These are phyloP conservation scores for Citrullus colocynthis DNA, from an alignment of 306 rosid genomes.

Conservation along the genomic window DNA sequence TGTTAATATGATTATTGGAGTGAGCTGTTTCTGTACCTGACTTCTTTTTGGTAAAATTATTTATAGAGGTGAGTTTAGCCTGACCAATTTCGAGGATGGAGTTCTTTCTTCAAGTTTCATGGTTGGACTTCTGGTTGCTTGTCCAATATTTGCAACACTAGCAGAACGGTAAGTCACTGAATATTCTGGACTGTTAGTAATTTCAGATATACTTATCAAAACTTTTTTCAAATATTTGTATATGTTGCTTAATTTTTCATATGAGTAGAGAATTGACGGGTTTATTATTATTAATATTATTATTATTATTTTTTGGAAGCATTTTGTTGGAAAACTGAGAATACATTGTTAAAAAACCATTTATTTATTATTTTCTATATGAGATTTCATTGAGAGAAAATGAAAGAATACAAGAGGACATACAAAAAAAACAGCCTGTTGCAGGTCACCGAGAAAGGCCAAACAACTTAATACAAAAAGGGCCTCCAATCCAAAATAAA, in stretches of 20 bases:
- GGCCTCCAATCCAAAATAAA: neutral
- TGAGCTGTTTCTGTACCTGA: neutral
- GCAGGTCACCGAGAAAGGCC: neutral
- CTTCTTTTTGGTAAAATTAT: neutral
- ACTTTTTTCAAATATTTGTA: neutral
- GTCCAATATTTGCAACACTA: slow-evolving; percentile 51
- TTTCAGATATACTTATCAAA: neutral
- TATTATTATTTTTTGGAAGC: neutral
- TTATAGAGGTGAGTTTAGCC: slow-evolving; percentile 44
- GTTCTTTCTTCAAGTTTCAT: slow-evolving; percentile 58
- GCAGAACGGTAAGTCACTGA: slow-evolving; percentile 31
- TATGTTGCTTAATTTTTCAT: neutral
- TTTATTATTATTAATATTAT: too few species aligned
- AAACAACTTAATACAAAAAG: neutral
- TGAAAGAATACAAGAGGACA: neutral
- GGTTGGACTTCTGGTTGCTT: slow-evolving; percentile 67
- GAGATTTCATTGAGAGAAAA: neutral
- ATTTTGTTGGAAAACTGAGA: neutral
- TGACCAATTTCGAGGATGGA: slow-evolving; percentile 60
- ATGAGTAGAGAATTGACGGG: neutral
- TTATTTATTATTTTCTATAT: neutral
- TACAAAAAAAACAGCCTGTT: neutral
- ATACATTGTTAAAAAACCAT: neutral
- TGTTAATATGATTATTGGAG: neutral
- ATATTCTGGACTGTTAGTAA: neutral